These are phyloP conservation scores for Pseudocercospora crystallina DNA, from an alignment of 2,329 filamentous ascomycete species.

Conservation along the genomic window DNA sequence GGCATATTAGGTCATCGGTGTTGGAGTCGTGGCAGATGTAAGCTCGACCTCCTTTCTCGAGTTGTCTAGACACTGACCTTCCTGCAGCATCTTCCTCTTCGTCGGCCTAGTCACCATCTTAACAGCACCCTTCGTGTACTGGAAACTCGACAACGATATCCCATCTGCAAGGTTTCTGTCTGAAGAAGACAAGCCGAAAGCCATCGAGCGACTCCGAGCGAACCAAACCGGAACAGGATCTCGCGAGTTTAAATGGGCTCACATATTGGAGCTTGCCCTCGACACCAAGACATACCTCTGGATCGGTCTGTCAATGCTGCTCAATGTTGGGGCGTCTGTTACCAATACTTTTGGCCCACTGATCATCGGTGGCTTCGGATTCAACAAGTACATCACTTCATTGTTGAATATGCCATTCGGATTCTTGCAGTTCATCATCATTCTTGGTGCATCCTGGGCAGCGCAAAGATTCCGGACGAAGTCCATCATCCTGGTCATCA, in stretches of 20 bases:
- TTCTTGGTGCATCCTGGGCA: conserved; percentile 59
- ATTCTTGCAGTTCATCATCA: conserved; percentile 59
- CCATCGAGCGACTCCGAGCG: conserved; percentile 50
- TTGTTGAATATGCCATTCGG: conserved; percentile 69
- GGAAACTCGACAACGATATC: conserved; percentile 61
- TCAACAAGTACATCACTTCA: conserved; percentile 57
- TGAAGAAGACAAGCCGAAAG: conserved; percentile 47
- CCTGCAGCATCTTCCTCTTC: conserved; percentile 59
- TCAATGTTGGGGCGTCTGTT: conserved; percentile 65
- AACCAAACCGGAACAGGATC: conserved; percentile 51
- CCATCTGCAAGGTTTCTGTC: conserved; percentile 51
- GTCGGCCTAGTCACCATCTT: conserved; percentile 61
- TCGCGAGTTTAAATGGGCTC: conserved; percentile 47
- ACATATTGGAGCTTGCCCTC: conserved; percentile 43
- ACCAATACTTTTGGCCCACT: conserved; percentile 66
- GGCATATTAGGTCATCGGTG: conserved; percentile 20
- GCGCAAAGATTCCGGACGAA: conserved; percentile 60
- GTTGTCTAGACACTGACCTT: conserved; percentile 51
- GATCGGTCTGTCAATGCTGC: conserved; percentile 59
- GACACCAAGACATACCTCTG: conserved; percentile 59
- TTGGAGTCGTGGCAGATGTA: conserved; percentile 37
- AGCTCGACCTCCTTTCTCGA: conserved; percentile 50
- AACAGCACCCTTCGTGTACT: conserved; percentile 60
- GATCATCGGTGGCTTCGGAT: conserved; percentile 61
- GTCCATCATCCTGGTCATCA: conserved; percentile 52